A percentile compares a stretch with the other conserved stretches of the same genome.
Conservation (phyloP, 768 basidiomycete species). For the Suillus subaureus region DNA sequence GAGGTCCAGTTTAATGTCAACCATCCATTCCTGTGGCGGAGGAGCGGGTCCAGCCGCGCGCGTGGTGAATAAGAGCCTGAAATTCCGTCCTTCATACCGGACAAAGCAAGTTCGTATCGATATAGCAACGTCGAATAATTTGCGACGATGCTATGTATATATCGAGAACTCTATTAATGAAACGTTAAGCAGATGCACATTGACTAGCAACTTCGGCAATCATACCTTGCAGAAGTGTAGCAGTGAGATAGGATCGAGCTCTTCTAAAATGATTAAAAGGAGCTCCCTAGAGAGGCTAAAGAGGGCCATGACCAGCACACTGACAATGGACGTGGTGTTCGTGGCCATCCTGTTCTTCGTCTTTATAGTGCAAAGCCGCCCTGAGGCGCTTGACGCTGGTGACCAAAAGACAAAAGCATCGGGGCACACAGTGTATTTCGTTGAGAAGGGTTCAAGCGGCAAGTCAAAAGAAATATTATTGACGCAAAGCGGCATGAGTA, state of each 20-base stretch:
- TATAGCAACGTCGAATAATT: constrained; percentile 33
- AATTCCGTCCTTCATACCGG: constrained; percentile 32
- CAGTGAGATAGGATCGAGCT: constrained; percentile 36
- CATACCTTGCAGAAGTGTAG: constrained; percentile 34
- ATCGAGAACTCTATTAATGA: constrained; percentile 26
- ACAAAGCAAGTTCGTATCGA: constrained; percentile 33
- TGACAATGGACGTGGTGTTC: constrained; percentile 22
- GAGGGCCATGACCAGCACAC: constrained; percentile 40
- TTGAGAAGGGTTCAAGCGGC: constrained; percentile 33
- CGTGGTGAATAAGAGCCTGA: constrained; percentile 20
- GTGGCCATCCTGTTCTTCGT: constrained; percentile 13
- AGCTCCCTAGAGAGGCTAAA: constrained; percentile 34
- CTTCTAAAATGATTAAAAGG: constrained; percentile 33
- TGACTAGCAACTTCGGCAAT: neutral
- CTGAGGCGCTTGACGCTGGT: constrained; percentile 24
- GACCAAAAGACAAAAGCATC: constrained; percentile 38
- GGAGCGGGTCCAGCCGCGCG: constrained; percentile 30
- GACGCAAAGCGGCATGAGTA: constrained; percentile 27
- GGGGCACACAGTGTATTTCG: constrained; percentile 30
- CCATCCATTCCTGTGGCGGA: constrained; percentile 35
- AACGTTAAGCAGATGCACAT: neutral
- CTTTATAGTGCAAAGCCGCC: constrained; percentile 31
- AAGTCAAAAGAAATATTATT: constrained; percentile 26
- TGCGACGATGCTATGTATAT: constrained; percentile 23
- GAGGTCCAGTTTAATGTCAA: constrained; percentile 32